Evolutionary conservation across 2,329 filamentous ascomycete genomes (phyloP).

Genomic region (Hyphodiscus sp.): DNA sequence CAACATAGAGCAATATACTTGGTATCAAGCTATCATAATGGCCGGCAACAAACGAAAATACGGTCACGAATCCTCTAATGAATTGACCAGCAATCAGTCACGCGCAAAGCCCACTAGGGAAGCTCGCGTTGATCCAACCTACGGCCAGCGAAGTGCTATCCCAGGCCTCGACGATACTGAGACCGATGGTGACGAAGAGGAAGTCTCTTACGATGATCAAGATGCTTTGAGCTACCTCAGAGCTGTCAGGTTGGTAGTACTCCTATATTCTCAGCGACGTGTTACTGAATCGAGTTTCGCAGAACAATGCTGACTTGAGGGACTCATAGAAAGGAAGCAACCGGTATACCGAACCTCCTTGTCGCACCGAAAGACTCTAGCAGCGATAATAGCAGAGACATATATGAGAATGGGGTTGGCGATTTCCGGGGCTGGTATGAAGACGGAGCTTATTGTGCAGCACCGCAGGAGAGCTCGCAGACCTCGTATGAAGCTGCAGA

Average conservation of each 20-base stretch:
- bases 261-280: not conserved
- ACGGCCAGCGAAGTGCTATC: constrained; percentile 67
- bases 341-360: constrained; percentile 63
- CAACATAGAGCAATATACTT: not conserved
- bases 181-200: constrained; percentile 37
- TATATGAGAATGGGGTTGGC: constrained; percentile 43
- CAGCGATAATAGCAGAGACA: constrained; percentile 33
- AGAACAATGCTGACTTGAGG: constrained; percentile 38
- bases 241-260: constrained; percentile 57
- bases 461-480: constrained; percentile 17
- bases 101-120: constrained; percentile 18
- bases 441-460: constrained; percentile 73
- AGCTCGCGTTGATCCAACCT: constrained; percentile 51
- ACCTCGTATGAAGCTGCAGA: constrained; percentile 22
- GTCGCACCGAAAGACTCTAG: constrained; percentile 47
- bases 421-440: constrained; percentile 61
- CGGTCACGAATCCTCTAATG: constrained; percentile 8
- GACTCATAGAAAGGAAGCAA: constrained; percentile 63
- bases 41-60: constrained; percentile 20
- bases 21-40: constrained; percentile 3
- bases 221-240: constrained; percentile 63
- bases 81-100: constrained; percentile 20
- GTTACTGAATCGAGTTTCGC: not conserved
- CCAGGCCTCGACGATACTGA: constrained; percentile 49
- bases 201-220: constrained; percentile 59